phyloP scores from a whole-genome alignment of 345 rosid genomes.

The Populus deltoides region DNA sequence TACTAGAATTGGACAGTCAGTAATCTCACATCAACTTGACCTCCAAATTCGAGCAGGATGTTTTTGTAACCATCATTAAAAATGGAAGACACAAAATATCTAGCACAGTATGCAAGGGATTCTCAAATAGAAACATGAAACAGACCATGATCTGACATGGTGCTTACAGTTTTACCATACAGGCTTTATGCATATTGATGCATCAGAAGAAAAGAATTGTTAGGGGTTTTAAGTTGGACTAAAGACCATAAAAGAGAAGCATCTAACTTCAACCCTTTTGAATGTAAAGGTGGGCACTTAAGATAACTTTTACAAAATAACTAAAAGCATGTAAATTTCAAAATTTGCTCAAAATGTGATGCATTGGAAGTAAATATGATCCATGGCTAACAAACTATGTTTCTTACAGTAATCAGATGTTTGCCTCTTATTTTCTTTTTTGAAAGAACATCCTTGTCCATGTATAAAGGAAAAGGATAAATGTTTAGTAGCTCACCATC shows the following conservation, averaged over 20 bases:
- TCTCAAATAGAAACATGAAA: neutral
- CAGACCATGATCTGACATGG: neutral
- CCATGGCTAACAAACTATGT: neutral
- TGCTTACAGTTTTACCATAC: neutral
- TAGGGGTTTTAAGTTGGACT: neutral
- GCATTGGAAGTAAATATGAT: neutral
- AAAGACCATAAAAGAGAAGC: neutral
- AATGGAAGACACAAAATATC: neutral
- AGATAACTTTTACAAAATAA: neutral
- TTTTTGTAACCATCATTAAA: neutral
- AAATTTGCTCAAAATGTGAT: neutral
- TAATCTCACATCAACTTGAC: neutral
- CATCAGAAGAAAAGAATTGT: neutral
- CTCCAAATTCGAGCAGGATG: neutral
- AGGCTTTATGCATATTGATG: neutral
- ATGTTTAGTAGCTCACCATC: slow-evolving; percentile 53
- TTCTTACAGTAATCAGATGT: neutral
- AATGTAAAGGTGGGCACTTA: neutral
- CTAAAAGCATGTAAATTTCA: neutral
- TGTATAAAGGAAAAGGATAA: neutral
- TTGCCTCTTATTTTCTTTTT: neutral
- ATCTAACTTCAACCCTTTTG: neutral
- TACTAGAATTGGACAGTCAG: neutral
- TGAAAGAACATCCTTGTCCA: neutral
- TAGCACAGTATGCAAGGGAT: neutral